Conservation (phyloP, 176 grass and related monocot genomes). For the Oryza glumipatula region DNA sequence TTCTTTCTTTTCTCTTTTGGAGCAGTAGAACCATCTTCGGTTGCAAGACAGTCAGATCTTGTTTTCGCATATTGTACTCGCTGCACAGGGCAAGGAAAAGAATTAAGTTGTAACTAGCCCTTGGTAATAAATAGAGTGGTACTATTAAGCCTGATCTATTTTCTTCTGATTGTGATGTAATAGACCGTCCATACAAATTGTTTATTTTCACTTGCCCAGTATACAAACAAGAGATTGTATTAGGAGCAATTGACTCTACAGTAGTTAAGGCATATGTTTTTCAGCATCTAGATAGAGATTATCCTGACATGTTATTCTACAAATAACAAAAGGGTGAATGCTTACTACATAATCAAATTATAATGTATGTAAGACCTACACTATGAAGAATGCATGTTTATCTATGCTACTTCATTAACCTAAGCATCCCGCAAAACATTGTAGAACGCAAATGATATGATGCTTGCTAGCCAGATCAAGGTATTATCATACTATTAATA, state of each 20-base stretch:
- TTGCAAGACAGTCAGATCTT: slow-evolving; percentile 91
- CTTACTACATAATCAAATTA: background rate
- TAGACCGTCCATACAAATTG: background rate
- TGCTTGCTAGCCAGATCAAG: background rate
- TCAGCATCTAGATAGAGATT: slow-evolving; percentile 22
- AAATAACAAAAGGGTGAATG: background rate
- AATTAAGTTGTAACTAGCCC: slow-evolving; percentile 15
- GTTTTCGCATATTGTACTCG: slow-evolving; percentile 91
- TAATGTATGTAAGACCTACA: background rate
- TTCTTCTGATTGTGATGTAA: background rate
- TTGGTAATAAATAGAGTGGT: background rate
- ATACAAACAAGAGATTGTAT: slow-evolving; percentile 18
- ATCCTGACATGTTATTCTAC: slow-evolving; percentile 4
- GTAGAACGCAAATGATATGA: background rate
- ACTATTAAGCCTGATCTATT: background rate
- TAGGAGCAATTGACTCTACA: background rate
- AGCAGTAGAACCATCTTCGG: slow-evolving; percentile 83
- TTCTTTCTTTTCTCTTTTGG: slow-evolving; percentile 96
- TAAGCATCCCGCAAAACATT: slow-evolving; percentile 12
- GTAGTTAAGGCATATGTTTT: background rate
- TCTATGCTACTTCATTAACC: slow-evolving; percentile 5
- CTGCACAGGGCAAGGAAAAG: slow-evolving; percentile 44
- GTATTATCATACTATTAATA: background rate
- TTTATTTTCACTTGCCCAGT: background rate
- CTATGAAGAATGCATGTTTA: background rate